Percentiles rank a stretch among this genome's conserved stretches.
Evolutionary conservation across 2,329 filamentous ascomycete species (phyloP).

Genomic region (Pseudogymnoascus verrucosus): DNA sequence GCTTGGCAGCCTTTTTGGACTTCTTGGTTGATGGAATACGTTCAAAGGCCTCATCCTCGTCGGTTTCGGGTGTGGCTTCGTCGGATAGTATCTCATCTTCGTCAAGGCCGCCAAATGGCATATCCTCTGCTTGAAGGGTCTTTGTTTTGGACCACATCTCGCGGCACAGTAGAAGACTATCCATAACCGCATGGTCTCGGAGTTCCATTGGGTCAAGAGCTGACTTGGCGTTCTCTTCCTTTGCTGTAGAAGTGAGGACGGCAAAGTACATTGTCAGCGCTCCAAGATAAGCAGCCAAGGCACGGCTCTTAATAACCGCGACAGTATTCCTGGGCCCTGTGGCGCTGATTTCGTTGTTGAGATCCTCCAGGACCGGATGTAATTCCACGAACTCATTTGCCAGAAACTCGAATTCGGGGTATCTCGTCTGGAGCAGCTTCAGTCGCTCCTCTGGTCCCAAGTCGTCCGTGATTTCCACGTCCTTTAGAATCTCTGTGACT

Average conservation of each 20-base stretch:
- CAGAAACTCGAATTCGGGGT: constrained; percentile 86
- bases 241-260: constrained; percentile 72
- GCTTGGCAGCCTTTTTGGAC: constrained; percentile 32
- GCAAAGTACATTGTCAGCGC: constrained; percentile 91
- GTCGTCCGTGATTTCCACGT: constrained; percentile 70
- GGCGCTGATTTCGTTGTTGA: constrained; percentile 40
- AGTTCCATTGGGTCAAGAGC: constrained; percentile 70
- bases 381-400: constrained; percentile 54
- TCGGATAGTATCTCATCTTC: constrained; percentile 24
- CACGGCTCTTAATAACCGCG: constrained; percentile 66
- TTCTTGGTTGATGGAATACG: constrained; percentile 23
- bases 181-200: constrained; percentile 87
- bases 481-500: constrained; percentile 81
- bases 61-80: constrained; percentile 13
- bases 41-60: constrained; percentile 10
- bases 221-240: constrained; percentile 44
- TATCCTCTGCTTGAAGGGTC: constrained; percentile 41
- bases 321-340: constrained; percentile 25
- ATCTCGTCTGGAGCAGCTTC: constrained; percentile 68
- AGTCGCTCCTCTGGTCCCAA: constrained; percentile 69
- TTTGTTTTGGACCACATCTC: constrained; percentile 72
- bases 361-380: constrained; percentile 49
- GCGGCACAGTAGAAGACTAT: constrained; percentile 69
- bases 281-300: constrained; percentile 78
- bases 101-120: constrained; percentile 29